These are phyloP conservation scores for Fusarium begoniae DNA, from an alignment of 2,329 filamentous ascomycete species.

Conservation along the genomic window DNA sequence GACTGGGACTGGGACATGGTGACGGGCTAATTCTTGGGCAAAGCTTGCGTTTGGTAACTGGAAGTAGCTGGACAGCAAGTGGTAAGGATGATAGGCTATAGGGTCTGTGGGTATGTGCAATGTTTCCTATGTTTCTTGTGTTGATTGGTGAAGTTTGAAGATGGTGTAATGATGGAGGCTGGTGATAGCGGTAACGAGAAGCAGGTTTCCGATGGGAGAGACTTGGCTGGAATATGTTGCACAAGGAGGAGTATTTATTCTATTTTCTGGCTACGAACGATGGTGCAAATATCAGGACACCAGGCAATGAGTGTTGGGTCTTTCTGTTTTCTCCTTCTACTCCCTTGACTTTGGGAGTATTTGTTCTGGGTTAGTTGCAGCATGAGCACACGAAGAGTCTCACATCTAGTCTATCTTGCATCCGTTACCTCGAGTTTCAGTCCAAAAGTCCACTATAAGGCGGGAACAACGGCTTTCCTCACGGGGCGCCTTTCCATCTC, in stretches of 20 bases:
- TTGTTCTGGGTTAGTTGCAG: background rate
- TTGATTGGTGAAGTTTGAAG: background rate
- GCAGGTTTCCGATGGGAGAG: background rate
- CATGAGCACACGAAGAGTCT: background rate
- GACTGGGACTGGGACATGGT: background rate
- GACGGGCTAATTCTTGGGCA: no score
- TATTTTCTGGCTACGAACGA: background rate
- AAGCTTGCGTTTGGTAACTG: background rate
- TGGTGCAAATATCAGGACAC: background rate
- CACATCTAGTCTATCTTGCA: background rate
- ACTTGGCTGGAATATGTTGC: background rate
- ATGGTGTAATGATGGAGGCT: background rate
- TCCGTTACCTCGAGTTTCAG: conserved; percentile 9
- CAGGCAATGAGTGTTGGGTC: background rate
- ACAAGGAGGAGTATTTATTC: background rate
- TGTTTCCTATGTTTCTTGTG: background rate
- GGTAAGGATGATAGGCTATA: background rate
- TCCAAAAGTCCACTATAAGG: background rate
- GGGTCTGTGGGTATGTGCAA: background rate
- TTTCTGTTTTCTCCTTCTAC: background rate
- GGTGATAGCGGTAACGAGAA: background rate
- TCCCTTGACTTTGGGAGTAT: background rate
- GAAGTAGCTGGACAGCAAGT: background rate
- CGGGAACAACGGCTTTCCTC: background rate
- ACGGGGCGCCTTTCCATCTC: background rate